Conservation (phyloP, 1,139 yeast species). For the Yamadazyma siamensis region DNA sequence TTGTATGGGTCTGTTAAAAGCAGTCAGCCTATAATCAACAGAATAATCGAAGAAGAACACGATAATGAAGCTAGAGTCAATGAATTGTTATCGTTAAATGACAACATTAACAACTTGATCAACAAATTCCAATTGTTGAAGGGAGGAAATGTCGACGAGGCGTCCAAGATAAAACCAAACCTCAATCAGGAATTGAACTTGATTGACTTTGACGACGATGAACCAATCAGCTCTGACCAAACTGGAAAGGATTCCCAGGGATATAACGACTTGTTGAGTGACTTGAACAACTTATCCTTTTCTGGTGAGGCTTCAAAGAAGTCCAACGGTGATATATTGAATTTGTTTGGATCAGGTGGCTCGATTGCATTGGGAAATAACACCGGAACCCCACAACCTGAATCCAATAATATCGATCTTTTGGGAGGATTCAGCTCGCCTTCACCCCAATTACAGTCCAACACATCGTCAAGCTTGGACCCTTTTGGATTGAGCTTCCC, state of each 20-base stretch:
- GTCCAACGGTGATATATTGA: conserved; percentile 30
- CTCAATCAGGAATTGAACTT: conserved; percentile 51
- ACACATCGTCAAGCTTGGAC: conserved; percentile 30
- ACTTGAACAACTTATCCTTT: conserved; percentile 62
- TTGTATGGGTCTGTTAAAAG: conserved; percentile 75
- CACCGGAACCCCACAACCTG: conserved; percentile 7
- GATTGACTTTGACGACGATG: conserved; percentile 76
- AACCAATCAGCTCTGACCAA: conserved; percentile 34
- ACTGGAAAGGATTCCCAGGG: conserved; percentile 42
- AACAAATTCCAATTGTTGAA: conserved; percentile 65
- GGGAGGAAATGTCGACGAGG: conserved; percentile 60
- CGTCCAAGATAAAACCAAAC: conserved; percentile 50
- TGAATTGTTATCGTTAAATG: conserved; percentile 69
- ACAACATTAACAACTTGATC: conserved; percentile 67
- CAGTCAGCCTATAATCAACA: conserved; percentile 84
- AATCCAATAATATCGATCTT: background rate
- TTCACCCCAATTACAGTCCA: conserved; percentile 47
- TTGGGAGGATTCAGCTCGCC: conserved; percentile 37
- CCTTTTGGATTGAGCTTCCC: conserved; percentile 54
- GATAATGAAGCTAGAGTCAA: conserved; percentile 63
- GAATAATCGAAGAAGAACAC: conserved; percentile 63
- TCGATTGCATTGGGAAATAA: conserved; percentile 36
- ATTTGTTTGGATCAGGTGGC: conserved; percentile 48
- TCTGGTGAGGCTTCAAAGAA: conserved; percentile 13
- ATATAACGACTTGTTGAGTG: conserved; percentile 67